phyloP scores from a whole-genome alignment of 2,329 filamentous ascomycete genomes.

The Dothistroma pini region DNA sequence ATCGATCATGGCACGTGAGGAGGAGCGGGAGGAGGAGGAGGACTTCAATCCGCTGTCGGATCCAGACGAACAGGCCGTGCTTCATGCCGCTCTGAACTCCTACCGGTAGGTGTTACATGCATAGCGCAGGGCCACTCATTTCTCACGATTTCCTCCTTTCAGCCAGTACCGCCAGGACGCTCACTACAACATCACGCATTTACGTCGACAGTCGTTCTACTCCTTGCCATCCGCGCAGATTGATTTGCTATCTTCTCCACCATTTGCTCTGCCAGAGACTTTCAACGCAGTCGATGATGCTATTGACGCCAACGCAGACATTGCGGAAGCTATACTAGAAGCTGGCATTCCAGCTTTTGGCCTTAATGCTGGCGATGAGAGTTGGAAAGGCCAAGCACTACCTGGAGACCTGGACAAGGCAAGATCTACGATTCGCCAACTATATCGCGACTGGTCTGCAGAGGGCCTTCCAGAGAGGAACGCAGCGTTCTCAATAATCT shows the following conservation, averaged over 20 bases:
- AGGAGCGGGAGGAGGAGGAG: not conserved
- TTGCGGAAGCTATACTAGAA: conserved; percentile 75
- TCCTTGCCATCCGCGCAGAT: conserved; percentile 80
- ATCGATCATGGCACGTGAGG: no score
- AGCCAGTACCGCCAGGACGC: conserved; percentile 69
- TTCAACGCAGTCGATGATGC: conserved; percentile 78
- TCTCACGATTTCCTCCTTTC: conserved; percentile 8
- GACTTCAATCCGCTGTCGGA: conserved; percentile 65
- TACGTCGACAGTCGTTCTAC: conserved; percentile 89
- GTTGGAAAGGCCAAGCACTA: conserved; percentile 70
- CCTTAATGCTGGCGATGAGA: conserved; percentile 43
- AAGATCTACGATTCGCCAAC: conserved; percentile 84
- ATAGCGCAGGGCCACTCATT: conserved; percentile 2
- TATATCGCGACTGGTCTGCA: conserved; percentile 90
- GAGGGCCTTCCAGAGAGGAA: conserved; percentile 71
- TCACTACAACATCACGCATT: conserved; percentile 87
- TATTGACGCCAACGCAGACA: conserved; percentile 81
- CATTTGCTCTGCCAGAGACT: conserved; percentile 77
- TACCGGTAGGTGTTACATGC: conserved; percentile 61
- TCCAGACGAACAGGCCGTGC: conserved; percentile 73
- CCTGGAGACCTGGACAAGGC: conserved; percentile 82
- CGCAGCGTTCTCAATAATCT: conserved; percentile 72
- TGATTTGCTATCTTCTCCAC: conserved; percentile 73
- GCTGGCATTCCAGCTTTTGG: conserved; percentile 66
- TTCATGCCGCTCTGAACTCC: conserved; percentile 81